Conservation (phyloP, 2,329 filamentous ascomycete genomes). For the Beauveria australis region DNA sequence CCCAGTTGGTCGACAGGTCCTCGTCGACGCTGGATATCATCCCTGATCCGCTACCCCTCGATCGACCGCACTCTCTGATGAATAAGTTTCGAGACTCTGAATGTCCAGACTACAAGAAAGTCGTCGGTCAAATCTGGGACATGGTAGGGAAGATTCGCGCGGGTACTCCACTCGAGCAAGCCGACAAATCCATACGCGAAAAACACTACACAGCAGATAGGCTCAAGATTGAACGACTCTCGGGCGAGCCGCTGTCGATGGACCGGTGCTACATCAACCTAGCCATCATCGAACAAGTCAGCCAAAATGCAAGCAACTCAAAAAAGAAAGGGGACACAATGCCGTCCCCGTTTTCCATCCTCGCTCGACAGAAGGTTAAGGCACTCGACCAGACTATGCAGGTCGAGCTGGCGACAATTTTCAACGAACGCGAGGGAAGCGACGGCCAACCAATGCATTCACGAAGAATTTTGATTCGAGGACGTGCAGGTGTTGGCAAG, state of each 20-base stretch:
- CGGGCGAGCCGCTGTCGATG: slow-evolving; percentile 24
- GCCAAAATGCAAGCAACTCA: not conserved
- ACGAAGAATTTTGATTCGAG: slow-evolving; percentile 27
- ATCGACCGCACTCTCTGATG: slow-evolving; percentile 18
- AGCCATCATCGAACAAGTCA: slow-evolving; percentile 23
- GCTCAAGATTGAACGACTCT: slow-evolving; percentile 27
- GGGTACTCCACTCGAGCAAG: slow-evolving; percentile 4
- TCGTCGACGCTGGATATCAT: slow-evolving; percentile 20
- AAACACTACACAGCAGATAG: slow-evolving; percentile 17
- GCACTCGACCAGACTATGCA: not conserved
- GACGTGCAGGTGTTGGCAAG: slow-evolving; percentile 31
- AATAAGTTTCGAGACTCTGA: slow-evolving; percentile 20
- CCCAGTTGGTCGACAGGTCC: slow-evolving; percentile 17
- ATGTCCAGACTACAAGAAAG: slow-evolving; percentile 13
- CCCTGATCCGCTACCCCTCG: slow-evolving; percentile 16
- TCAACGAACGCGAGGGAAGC: not conserved
- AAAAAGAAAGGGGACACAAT: not conserved
- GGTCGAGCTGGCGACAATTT: not conserved
- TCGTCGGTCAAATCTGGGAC: slow-evolving; percentile 13
- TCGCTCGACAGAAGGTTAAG: not conserved
- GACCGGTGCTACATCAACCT: slow-evolving; percentile 33
- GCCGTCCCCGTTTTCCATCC: not conserved
- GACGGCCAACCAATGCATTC: not conserved
- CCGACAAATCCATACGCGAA: slow-evolving; percentile 18
- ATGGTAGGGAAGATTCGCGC: not conserved